Evolutionary conservation across 176 grass and related monocot genomes (phyloP), one percentile per base, ranked within the genome.

Genomic region (Oryza rufipogon): DNA sequence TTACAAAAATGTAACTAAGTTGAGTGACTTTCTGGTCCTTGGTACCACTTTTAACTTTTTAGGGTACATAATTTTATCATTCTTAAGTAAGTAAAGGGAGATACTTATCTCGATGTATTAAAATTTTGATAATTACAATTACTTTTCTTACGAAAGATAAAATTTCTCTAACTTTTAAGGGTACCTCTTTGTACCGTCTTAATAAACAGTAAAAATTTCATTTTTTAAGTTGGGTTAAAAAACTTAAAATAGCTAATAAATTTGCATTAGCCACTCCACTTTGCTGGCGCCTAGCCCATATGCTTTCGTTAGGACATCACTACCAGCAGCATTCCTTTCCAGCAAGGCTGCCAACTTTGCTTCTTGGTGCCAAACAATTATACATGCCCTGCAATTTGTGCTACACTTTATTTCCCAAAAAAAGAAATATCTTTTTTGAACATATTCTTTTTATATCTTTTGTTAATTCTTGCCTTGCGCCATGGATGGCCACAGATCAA

Each of bases 401-500:
- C 23, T 30, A 1, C 13, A n/a, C 10, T 54, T 11, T 13, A 16
- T 0, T 78, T 13, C 17, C n/a, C 44, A 44, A 15, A 76, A 49
- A 44, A 42, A 44, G 12, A 73, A 1, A 16, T 25, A 15, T 4
- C 6, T 26, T 71, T 39, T 65, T 8, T 0, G 58, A 63, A 63
- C 58, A 63, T 9, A 63, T 1, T 15, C 3, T 17, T 7, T 52
- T 0, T 11, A 6, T 19, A 9, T 54, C 4, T 6, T 41, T 9
- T n/a, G 9, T 16, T 83, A 11, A 77, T 66, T 11, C n/a, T 64
- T 49, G 19, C 0, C 22, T 63, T 85, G 48, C 11, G 11, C 20
- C 19, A 39, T 44, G 19, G 36, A 20, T 39, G 70, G 9, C 33
- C 23, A 19, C 81, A 99, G 96, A 99, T 99, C 65, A 96, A 99